Conservation (phyloP, 768 basidiomycete species). For the Leccinum disarticulatum region DNA sequence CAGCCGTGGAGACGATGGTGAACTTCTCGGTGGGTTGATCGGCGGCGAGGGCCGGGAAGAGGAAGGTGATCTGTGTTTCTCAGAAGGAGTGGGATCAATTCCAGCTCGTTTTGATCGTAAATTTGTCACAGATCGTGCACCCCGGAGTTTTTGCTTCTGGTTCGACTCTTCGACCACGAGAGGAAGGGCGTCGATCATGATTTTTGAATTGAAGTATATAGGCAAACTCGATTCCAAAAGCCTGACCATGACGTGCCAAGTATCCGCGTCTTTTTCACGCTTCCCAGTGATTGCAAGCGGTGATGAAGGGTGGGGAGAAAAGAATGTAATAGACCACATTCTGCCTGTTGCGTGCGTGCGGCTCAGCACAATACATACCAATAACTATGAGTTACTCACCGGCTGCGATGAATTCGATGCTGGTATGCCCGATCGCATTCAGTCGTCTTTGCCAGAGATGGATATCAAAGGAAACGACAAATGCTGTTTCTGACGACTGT, state of each 20-base stretch:
- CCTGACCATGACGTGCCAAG: slow-evolving; percentile 47
- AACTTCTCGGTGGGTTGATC: slow-evolving; percentile 2
- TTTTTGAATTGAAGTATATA: slow-evolving; percentile 17
- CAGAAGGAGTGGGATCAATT: background rate
- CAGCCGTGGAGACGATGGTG: background rate
- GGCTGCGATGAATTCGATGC: slow-evolving; percentile 63
- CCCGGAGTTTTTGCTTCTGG: background rate
- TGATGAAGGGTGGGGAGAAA: slow-evolving; percentile 13
- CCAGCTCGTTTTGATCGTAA: no score
- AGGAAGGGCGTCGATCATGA: slow-evolving; percentile 10
- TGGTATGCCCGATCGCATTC: slow-evolving; percentile 54
- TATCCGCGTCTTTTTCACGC: slow-evolving; percentile 2
- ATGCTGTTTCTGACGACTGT: no score
- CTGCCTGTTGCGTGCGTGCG: slow-evolving; percentile 9
- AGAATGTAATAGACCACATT: slow-evolving; percentile 28
- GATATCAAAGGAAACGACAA: slow-evolving; percentile 52
- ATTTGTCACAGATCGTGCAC: slow-evolving; percentile 3
- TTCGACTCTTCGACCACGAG: background rate
- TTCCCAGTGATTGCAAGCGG: slow-evolving; percentile 5
- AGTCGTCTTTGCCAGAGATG: slow-evolving; percentile 67
- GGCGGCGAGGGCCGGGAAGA: background rate
- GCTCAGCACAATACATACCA: background rate
- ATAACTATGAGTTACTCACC: slow-evolving; percentile 5
- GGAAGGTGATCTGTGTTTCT: background rate
- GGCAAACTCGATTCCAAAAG: slow-evolving; percentile 20